Evolutionary conservation across 192 early-diverging fungal species (phyloP), one percentile per base, ranked within the genome.

Genomic region (Diversispora epigaea): DNA sequence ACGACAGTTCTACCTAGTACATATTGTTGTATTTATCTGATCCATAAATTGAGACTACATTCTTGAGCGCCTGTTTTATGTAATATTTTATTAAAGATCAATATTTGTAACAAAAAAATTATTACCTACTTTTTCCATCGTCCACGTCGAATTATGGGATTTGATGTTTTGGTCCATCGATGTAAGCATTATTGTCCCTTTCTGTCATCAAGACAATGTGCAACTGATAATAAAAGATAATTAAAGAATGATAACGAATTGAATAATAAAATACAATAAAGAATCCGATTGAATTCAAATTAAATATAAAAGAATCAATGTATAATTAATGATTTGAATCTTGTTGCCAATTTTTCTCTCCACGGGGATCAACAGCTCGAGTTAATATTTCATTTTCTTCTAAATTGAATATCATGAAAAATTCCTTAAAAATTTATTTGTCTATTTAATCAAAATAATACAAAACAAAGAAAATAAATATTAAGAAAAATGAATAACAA

Each of bases 1-100:
- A 91, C 86, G 76, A 93, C 92, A 1, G 91, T 94, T 64, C 91
- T 80, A 12, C 90, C 90, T 4, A 82, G 87, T 25, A 93, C 86
- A 69, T 91, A 86, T 75, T 89, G 84, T 69, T 88, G 86, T 45
- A 94, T 82, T 89, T 83, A 12, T 86, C 86, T 9, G 77, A 80
- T 40, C 92, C 92, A 71, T 90, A 93, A 17, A 93, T 78, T 3
- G 81, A 77, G n/a, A 91, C 84, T 3, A 90, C 89, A 2, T 85
- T 83, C 56, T 81, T 83, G 39, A 94, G 78, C 17, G 89, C 87
- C 7, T 69, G 15, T 52, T 52, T 52, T 4, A 46, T 8, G 45
- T 0, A 6, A 41, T 19, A 15, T 22, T 14, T 41, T 19, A 32
- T 46, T 40, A 43, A 65, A 40, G 5, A 43, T 22, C 43, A 43